phyloP scores from a whole-genome alignment of 345 rosid species.

The Boechera stricta region DNA sequence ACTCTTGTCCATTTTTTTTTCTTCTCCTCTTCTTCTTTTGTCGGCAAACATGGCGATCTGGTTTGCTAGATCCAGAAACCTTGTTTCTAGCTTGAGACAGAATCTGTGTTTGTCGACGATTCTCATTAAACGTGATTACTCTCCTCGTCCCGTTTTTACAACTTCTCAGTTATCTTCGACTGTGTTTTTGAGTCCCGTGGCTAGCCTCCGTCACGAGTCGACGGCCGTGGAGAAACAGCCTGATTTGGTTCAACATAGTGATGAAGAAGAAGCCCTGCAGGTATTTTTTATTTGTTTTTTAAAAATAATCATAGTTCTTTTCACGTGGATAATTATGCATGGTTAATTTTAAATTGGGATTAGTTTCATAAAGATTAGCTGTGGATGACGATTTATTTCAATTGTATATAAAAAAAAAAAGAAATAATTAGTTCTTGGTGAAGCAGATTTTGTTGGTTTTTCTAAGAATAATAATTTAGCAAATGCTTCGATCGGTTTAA shows the following conservation, averaged over 20 bases:
- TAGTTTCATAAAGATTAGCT: not conserved
- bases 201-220: constrained; percentile 49
- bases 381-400: not conserved
- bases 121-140: constrained; percentile 10
- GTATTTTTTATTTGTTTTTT: not conserved
- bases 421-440: not conserved
- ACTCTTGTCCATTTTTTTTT: constrained; percentile 19
- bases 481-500: not conserved
- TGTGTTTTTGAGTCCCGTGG: not conserved
- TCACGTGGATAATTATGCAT: not conserved
- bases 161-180: constrained; percentile 16
- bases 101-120: constrained; percentile 25
- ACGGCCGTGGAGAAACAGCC: constrained; percentile 49
- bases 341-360: not conserved
- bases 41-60: constrained; percentile 48
- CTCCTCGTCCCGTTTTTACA: constrained; percentile 15
- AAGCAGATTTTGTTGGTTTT: not conserved
- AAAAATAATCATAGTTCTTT: not conserved
- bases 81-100: constrained; percentile 42
- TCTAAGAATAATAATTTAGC: not conserved
- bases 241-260: constrained; percentile 41
- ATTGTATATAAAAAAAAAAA: not conserved
- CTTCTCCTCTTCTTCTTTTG: constrained; percentile 7
- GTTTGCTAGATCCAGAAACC: constrained; percentile 52
- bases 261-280: constrained; percentile 41